A percentile compares a stretch with the other conserved stretches of the same genome.
These are phyloP conservation scores for Wallacemonas sp. DNA, from an alignment of 208 protist genomes.

Conservation along the genomic window DNA sequence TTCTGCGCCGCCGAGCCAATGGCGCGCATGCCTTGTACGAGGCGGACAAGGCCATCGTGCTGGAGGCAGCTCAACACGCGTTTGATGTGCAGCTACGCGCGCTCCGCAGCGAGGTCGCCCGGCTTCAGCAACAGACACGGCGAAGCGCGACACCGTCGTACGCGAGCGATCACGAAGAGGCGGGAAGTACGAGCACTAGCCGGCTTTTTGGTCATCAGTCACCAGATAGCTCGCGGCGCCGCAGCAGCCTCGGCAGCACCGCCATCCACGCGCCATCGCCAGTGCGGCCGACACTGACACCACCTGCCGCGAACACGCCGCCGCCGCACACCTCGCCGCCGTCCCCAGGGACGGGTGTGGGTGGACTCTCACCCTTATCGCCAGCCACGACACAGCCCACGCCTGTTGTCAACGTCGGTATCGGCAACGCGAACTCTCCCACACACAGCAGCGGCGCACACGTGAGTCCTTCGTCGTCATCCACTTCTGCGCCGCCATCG, in stretches of 20 bases:
- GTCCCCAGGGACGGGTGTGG: no score
- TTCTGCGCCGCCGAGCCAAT: slow-evolving; percentile 24
- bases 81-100: slow-evolving; percentile 11
- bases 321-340: no score
- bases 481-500: background rate
- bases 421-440: background rate
- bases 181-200: background rate
- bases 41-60: slow-evolving; percentile 3
- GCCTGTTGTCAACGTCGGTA: no score
- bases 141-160: background rate
- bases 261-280: background rate
- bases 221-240: background rate
- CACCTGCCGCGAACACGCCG: no score
- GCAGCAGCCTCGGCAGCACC: background rate
- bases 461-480: background rate
- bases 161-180: background rate
- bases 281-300: background rate
- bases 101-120: slow-evolving; percentile 10
- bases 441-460: background rate
- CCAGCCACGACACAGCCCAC: no score
- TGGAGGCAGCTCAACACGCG: slow-evolving; percentile 20
- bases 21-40: slow-evolving; percentile 23
- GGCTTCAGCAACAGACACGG: slow-evolving; percentile 3
- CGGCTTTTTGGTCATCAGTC: background rate
- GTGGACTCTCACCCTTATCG: no score